phyloP scores from a whole-genome alignment of 768 basidiomycete species.

The Phlebiopsis flavidoalba region DNA sequence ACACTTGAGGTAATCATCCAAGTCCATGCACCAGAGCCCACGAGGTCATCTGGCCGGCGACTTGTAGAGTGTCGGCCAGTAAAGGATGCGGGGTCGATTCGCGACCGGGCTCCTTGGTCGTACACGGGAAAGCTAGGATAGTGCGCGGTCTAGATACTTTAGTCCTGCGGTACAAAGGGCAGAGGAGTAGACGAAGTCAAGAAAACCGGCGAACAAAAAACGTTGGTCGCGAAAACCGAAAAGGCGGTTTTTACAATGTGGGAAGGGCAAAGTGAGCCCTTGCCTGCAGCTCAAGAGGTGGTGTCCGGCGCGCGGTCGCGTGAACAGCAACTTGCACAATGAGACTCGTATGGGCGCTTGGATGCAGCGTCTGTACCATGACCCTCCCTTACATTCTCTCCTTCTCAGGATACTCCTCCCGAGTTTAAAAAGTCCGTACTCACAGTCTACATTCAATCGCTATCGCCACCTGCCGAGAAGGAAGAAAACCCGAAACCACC shows the following conservation, averaged over 20 bases:
- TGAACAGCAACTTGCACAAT: conserved; percentile 1
- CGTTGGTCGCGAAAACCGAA: not conserved
- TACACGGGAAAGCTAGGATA: not conserved
- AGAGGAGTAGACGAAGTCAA: not conserved
- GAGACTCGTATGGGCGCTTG: conserved; percentile 3
- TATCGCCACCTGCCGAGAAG: conserved; percentile 54
- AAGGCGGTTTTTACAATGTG: not conserved
- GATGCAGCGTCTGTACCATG: not conserved
- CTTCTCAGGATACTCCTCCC: too few relatives aligned
- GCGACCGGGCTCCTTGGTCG: not conserved
- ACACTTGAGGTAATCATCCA: conserved; percentile 63
- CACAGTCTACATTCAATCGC: not conserved
- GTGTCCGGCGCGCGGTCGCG: not conserved
- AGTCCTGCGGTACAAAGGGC: not conserved
- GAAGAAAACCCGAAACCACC: too few relatives aligned
- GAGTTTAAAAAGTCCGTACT: too few relatives aligned
- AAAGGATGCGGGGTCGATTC: not conserved
- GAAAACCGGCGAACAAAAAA: not conserved
- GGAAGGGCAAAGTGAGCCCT: not conserved
- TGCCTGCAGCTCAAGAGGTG: not conserved
- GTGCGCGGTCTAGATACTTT: not conserved
- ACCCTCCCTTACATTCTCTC: not conserved
- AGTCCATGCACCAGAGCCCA: conserved; percentile 25
- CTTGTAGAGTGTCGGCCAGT: not conserved
- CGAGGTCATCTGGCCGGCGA: conserved; percentile 25